phyloP scores from a whole-genome alignment of 1,284 basidiomycete species.

The Dichomitus squalens region DNA sequence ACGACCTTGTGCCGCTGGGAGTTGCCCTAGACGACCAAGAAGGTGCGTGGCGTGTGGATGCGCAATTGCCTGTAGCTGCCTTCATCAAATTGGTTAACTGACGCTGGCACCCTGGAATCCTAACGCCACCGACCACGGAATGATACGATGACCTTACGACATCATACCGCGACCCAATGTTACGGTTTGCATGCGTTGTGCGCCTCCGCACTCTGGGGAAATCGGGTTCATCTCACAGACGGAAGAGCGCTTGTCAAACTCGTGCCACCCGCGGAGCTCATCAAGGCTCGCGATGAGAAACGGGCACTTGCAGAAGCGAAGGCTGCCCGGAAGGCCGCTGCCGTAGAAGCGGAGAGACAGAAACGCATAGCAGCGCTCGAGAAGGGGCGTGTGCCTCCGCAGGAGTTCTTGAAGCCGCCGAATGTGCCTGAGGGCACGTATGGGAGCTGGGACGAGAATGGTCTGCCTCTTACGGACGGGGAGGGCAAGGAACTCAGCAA shows the following conservation, averaged over 20 bases:
- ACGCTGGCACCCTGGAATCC: not conserved
- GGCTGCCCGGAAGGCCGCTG: constrained; percentile 79
- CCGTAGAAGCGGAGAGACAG: constrained; percentile 70
- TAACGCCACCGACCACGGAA: not conserved
- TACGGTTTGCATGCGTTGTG: not conserved
- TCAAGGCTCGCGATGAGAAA: constrained; percentile 89
- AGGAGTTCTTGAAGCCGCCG: constrained; percentile 85
- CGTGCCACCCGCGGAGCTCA: constrained; percentile 82
- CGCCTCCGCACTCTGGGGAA: not conserved
- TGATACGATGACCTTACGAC: not conserved
- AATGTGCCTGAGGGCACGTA: constrained; percentile 72
- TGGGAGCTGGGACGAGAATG: constrained; percentile 81
- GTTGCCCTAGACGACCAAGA: constrained; percentile 97
- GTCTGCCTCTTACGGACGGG: constrained; percentile 83
- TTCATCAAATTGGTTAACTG: not conserved
- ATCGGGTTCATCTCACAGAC: constrained; percentile 49
- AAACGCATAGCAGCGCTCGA: constrained; percentile 86
- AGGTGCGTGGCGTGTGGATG: constrained; percentile 48
- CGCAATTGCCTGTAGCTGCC: not conserved
- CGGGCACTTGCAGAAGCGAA: constrained; percentile 78
- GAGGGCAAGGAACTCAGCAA: constrained; percentile 89
- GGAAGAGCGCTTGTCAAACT: constrained; percentile 96
- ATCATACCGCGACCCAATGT: not conserved
- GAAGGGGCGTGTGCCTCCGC: constrained; percentile 78
- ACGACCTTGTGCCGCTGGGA: constrained; percentile 89